phyloP scores from a whole-genome alignment of 345 rosid species.

The Fremontodendron californicum region DNA sequence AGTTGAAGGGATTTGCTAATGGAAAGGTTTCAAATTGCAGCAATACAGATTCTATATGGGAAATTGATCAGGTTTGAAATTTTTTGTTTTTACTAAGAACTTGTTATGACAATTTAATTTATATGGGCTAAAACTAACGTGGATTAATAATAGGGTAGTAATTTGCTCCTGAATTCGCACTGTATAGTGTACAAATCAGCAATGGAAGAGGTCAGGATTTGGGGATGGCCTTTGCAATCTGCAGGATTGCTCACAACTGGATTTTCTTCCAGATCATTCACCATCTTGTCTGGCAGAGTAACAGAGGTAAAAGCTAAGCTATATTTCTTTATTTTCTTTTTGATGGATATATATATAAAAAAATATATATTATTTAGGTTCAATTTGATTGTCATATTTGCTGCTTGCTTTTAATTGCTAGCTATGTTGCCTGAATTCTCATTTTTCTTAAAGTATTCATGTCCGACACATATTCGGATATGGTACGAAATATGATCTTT shows the following conservation, averaged over 20 bases:
- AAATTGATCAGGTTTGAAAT: conserved; percentile 52
- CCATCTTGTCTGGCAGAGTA: conserved; percentile 68
- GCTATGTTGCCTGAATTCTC: conserved; percentile 23
- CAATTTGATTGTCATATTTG: too few relatives aligned
- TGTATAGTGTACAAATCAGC: conserved; percentile 66
- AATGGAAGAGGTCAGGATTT: conserved; percentile 69
- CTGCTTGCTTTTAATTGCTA: neutral
- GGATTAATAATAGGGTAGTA: conserved; percentile 43
- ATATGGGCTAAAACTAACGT: neutral
- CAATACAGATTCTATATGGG: conserved; percentile 49
- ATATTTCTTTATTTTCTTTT: neutral
- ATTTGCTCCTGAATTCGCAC: conserved; percentile 46
- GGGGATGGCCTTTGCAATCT: conserved; percentile 97
- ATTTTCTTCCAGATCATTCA: too few relatives aligned
- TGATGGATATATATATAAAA: neutral
- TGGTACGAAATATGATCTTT: conserved; percentile 23
- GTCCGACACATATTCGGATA: too few relatives aligned
- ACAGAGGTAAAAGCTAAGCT: conserved; percentile 50
- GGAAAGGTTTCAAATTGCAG: conserved; percentile 49
- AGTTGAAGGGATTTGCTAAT: conserved; percentile 31
- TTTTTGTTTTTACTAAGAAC: neutral
- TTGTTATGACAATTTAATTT: neutral
- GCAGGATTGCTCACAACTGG: conserved; percentile 61
- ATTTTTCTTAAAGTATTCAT: too few relatives aligned
- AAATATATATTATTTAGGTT: neutral